phyloP scores from a whole-genome alignment of 148 eudicot species.

The Fallopia convolvulus region DNA sequence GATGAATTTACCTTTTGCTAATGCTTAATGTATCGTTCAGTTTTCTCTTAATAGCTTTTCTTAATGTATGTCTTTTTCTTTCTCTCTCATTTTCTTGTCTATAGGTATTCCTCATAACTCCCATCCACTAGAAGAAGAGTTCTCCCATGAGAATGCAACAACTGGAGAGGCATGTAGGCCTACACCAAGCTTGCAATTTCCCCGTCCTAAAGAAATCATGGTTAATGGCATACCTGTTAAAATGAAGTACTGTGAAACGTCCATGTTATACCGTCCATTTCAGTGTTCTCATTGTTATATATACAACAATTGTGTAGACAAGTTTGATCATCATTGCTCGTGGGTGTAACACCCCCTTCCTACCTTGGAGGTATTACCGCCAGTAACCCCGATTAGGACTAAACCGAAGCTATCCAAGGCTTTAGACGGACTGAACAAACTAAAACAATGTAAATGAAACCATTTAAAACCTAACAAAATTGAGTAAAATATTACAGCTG shows the following conservation, averaged over 20 bases:
- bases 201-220: conserved; percentile 41
- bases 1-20: not conserved
- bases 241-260: conserved; percentile 61
- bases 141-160: too few species aligned
- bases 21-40: not conserved
- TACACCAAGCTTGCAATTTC: conserved; percentile 38
- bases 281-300: conserved; percentile 64
- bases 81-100: not conserved
- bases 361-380: too few species aligned
- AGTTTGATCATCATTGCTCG: conserved; percentile 65
- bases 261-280: conserved; percentile 65
- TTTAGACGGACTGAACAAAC: too few species aligned
- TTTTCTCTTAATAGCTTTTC: not conserved
- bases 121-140: too few species aligned
- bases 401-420: too few species aligned
- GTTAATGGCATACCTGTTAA: conserved; percentile 44
- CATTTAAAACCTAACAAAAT: too few species aligned
- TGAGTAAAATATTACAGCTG: too few species aligned
- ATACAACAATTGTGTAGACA: conserved; percentile 58
- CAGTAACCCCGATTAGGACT: too few species aligned
- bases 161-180: conserved; percentile 34
- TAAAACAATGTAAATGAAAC: too few species aligned
- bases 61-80: not conserved
- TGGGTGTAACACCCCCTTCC: too few species aligned
- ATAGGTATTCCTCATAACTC: conserved; percentile 65